These are phyloP conservation scores for Phylloporus scabripes DNA, from an alignment of 768 basidiomycete genomes.

Conservation along the genomic window DNA sequence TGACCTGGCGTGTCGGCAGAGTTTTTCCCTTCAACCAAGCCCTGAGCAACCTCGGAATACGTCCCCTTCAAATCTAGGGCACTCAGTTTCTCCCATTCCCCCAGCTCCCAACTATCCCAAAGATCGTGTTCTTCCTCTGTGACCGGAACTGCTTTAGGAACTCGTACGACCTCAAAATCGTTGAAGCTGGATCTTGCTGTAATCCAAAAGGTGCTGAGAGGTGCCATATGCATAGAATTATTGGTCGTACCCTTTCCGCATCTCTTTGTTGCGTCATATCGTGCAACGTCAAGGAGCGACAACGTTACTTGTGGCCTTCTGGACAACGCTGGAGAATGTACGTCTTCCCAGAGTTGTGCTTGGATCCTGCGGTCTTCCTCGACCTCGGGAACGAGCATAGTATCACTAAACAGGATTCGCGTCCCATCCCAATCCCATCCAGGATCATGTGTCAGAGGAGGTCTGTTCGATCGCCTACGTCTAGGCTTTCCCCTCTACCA, in stretches of 20 bases:
- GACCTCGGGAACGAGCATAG: neutral
- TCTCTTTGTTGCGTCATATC: neutral
- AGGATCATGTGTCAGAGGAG: conserved; percentile 10
- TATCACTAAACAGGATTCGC: conserved; percentile 5
- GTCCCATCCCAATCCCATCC: conserved; percentile 25
- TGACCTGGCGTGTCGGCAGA: neutral
- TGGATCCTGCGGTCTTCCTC: neutral
- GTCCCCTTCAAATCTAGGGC: conserved; percentile 8
- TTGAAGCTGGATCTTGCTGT: conserved; percentile 10
- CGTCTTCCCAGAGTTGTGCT: neutral
- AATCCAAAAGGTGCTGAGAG: neutral
- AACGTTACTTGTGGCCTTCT: neutral
- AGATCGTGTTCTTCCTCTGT: conserved; percentile 6
- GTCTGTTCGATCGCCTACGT: conserved; percentile 9
- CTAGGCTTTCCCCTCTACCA: conserved; percentile 14
- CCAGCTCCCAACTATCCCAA: conserved; percentile 2
- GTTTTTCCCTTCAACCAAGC: conserved; percentile 1
- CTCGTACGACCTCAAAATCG: conserved; percentile 22
- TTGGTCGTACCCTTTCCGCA: conserved; percentile 11
- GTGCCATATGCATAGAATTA: neutral
- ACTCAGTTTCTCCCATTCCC: conserved; percentile 24
- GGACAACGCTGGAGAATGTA: neutral
- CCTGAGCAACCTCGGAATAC: conserved; percentile 23
- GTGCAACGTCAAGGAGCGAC: conserved; percentile 6
- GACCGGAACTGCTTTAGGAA: conserved; percentile 17